Evolutionary conservation across 192 early-diverging fungal genomes (phyloP), one percentile per base, ranked within the genome.

Genomic region (Dimargaris xerosporica): DNA sequence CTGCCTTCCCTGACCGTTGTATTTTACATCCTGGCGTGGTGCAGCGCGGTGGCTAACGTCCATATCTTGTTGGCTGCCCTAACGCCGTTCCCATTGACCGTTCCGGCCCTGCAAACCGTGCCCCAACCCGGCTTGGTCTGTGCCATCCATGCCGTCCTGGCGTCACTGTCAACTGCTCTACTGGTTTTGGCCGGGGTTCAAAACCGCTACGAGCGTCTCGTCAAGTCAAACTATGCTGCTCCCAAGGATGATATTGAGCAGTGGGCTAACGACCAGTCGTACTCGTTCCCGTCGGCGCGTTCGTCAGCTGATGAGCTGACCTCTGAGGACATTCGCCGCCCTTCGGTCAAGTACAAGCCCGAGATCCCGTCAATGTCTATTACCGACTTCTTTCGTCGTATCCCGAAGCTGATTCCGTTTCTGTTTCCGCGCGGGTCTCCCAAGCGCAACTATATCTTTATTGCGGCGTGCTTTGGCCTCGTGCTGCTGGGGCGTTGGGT

Each of bases 351-450:
- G 41, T 60, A 31, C 30, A 60, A 60, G 43, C 58, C 58, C 31
- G 58, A 60, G 34, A 26, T 60, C 16, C 58, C 58, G 11, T 21
- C 58, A 11, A 44, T 60, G 58, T 43, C 39, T 21, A 11, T 80
- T 54, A 53, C 68, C 17, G 69, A 73, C 13, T 79, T 79, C 54
- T 69, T 77, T 47, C 51, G 47, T 7, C 85, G 85, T 42, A 70
- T 91, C 54, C 62, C 71, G 46, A 78, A 77, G 16, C 71, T 98
- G 4, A 34, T 85, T 47, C 95, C 93, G 5, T 95, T 85, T 65
- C 75, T 96, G 34, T 93, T 89, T 80, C 93, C 95, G 6, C 74
- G 75, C 0, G 68, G 77, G n/a, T 74, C 82, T 31, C 56, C 56
- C 10, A 39, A 54, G 3, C 61, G 66, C 42, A 71, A 94, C 30